Percentiles rank a stretch among this genome's conserved stretches.
phyloP scores from a whole-genome alignment of 805 yeast species.

The Saccharomycopsis guyanensis region DNA sequence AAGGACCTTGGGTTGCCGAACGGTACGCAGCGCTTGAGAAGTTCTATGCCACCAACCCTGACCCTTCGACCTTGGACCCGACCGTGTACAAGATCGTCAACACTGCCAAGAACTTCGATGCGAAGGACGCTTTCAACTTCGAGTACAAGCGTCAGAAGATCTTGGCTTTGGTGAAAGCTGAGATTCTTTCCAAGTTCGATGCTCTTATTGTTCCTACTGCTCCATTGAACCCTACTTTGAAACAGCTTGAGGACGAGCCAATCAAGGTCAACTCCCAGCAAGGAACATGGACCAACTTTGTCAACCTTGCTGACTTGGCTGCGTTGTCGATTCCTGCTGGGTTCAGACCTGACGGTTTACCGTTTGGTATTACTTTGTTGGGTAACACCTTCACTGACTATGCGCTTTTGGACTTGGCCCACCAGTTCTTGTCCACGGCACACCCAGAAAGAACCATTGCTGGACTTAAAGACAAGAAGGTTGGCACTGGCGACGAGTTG shows the following conservation, averaged over 20 bases:
- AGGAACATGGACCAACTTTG: constrained; percentile 98
- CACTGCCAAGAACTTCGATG: constrained; percentile 71
- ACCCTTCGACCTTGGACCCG: constrained; percentile 68
- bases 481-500: constrained; percentile 39
- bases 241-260: constrained; percentile 69
- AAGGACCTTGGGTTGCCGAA: constrained; percentile 99
- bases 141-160: constrained; percentile 85
- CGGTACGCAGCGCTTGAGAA: constrained; percentile 78
- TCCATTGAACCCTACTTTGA: constrained; percentile 83
- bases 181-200: constrained; percentile 53
- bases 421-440: constrained; percentile 49
- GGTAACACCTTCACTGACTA: constrained; percentile 80
- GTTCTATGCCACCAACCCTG: constrained; percentile 63
- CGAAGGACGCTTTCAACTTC: constrained; percentile 74
- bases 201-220: constrained; percentile 87
- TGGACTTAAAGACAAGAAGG: constrained; percentile 18
- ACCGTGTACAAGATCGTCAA: constrained; percentile 69
- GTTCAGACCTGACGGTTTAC: constrained; percentile 79
- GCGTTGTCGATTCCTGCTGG: constrained; percentile 91
- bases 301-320: constrained; percentile 85
- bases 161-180: constrained; percentile 48
- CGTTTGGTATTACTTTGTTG: constrained; percentile 82
- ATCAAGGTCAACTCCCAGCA: constrained; percentile 77
- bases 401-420: constrained; percentile 80
- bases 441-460: constrained; percentile 12